A percentile compares a stretch with the other conserved stretches of the same genome.
These are phyloP conservation scores for Trichoderma brevicompactum DNA, from an alignment of 2,329 filamentous ascomycete genomes.

Conservation along the genomic window DNA sequence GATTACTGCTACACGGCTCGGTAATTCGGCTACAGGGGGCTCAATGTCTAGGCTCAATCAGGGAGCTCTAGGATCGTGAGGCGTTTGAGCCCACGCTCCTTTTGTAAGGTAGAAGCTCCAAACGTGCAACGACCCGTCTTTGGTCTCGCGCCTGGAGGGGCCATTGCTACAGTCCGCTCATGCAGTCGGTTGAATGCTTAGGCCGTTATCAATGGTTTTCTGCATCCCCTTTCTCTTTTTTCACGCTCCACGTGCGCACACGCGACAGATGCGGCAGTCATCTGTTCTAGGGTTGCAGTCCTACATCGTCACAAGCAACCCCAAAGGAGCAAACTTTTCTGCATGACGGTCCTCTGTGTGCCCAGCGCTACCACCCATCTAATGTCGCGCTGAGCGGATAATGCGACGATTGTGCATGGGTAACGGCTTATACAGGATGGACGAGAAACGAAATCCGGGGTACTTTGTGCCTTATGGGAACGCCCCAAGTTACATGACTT, in stretches of 20 bases:
- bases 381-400: slow-evolving; percentile 1
- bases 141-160: slow-evolving; percentile 13
- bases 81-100: slow-evolving; percentile 23
- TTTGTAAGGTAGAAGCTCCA: slow-evolving; percentile 26
- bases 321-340: slow-evolving; percentile 10
- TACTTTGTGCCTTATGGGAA: background rate
- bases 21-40: slow-evolving; percentile 19
- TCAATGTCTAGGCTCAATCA: slow-evolving; percentile 11
- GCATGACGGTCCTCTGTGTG: background rate
- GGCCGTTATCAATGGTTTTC: background rate
- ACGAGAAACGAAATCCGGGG: background rate
- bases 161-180: background rate
- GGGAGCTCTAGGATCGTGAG: slow-evolving; percentile 21
- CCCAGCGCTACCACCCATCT: slow-evolving; percentile 9
- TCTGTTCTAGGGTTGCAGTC: slow-evolving; percentile 6
- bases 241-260: background rate
- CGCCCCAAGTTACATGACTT: slow-evolving; percentile 3
- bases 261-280: slow-evolving; percentile 17
- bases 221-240: background rate
- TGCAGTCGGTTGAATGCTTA: background rate
- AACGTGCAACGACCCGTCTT: slow-evolving; percentile 1
- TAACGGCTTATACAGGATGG: background rate
- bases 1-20: slow-evolving; percentile 27
- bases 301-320: background rate
- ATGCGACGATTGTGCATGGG: background rate